phyloP scores from a whole-genome alignment of 2,329 filamentous ascomycete species.

The Aspergillus neotritici region DNA sequence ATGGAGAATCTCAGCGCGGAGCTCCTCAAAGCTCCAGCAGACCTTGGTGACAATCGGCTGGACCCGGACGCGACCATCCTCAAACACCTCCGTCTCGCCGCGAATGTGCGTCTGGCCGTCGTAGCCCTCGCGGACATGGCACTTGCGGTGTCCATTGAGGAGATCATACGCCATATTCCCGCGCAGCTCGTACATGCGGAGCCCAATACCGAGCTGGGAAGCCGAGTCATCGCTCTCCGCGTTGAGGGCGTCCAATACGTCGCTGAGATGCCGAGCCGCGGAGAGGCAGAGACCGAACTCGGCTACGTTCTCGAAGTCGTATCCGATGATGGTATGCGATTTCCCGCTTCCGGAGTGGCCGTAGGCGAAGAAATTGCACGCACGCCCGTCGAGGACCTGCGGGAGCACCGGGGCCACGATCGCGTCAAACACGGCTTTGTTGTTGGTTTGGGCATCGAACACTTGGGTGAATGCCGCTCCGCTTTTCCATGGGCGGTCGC shows the following conservation, averaged over 20 bases:
- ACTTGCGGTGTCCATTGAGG: slow-evolving; percentile 35
- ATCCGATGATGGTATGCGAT: slow-evolving; percentile 41
- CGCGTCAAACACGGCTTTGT: slow-evolving; percentile 24
- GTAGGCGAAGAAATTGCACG: slow-evolving; percentile 42
- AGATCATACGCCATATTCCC: slow-evolving; percentile 41
- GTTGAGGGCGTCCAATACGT: slow-evolving; percentile 23
- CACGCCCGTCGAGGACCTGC: slow-evolving; percentile 30
- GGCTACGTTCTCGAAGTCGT: slow-evolving; percentile 31
- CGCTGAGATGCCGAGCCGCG: slow-evolving; percentile 29
- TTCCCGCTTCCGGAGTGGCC: slow-evolving; percentile 42
- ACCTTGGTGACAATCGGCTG: slow-evolving; percentile 28
- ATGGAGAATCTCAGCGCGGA: slow-evolving; percentile 24
- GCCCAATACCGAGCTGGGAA: slow-evolving; percentile 30
- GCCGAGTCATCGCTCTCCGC: not conserved
- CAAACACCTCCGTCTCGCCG: slow-evolving; percentile 38
- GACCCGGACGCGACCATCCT: slow-evolving; percentile 40
- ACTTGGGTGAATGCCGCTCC: slow-evolving; percentile 16
- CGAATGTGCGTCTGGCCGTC: slow-evolving; percentile 40
- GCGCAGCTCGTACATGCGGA: slow-evolving; percentile 41
- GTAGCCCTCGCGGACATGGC: slow-evolving; percentile 38
- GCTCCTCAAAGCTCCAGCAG: slow-evolving; percentile 32
- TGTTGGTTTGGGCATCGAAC: slow-evolving; percentile 18
- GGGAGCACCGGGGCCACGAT: slow-evolving; percentile 33
- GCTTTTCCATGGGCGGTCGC: slow-evolving; percentile 22
- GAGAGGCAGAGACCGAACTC: slow-evolving; percentile 36